Evolutionary conservation across 1,139 yeast species (phyloP).

Genomic region (Torulaspora pretoriensis): DNA sequence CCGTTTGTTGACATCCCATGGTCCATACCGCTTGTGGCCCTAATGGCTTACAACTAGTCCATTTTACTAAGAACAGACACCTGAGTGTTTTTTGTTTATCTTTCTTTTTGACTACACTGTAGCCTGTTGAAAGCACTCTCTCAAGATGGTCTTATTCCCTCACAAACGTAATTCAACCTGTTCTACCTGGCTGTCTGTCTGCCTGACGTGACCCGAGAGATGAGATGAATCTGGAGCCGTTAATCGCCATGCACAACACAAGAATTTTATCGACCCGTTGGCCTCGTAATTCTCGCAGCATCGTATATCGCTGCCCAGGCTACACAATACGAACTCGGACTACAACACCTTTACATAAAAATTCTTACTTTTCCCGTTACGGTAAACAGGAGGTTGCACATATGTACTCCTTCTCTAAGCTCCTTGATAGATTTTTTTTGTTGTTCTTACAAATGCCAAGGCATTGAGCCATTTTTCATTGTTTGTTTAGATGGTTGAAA

Average conservation of each 20-base stretch:
- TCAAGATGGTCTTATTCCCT: slow-evolving; percentile 5
- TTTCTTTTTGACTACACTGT: slow-evolving; percentile 3
- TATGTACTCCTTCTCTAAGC: too few relatives aligned
- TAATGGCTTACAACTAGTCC: slow-evolving; percentile 2
- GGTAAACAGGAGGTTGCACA: neutral
- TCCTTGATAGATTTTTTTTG: too few relatives aligned
- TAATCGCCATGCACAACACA: neutral
- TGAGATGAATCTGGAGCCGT: slow-evolving; percentile 2
- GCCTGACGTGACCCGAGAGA: slow-evolving; percentile 1
- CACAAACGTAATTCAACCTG: neutral
- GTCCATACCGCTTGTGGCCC: neutral
- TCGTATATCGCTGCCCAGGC: neutral
- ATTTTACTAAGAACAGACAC: neutral
- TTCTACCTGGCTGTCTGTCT: too few relatives aligned
- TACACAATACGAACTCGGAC: neutral
- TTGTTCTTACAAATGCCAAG: neutral
- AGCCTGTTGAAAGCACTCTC: slow-evolving; percentile 1
- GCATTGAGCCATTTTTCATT: neutral
- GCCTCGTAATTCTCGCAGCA: neutral
- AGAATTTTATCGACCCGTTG: neutral
- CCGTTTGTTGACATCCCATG: neutral
- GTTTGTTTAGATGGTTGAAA: neutral
- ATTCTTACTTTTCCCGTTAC: neutral
- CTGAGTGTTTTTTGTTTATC: slow-evolving; percentile 2
- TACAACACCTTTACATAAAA: neutral